phyloP scores from a whole-genome alignment of 2,329 filamentous ascomycete species.

The Colletotrichum lindemuthianum region DNA sequence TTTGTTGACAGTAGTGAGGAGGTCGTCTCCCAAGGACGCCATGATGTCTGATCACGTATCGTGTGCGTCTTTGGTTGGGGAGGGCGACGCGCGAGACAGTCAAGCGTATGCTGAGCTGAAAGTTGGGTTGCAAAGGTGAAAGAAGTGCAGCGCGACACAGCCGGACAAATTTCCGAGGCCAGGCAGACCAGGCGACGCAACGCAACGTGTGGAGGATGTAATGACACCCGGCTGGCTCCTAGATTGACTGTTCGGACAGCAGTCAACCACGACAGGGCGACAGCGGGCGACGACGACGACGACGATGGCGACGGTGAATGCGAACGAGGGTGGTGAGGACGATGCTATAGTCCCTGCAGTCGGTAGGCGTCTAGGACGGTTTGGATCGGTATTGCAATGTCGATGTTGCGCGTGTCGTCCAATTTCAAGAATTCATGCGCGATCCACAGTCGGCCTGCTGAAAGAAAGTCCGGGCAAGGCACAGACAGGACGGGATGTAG shows the following conservation, averaged over 20 bases:
- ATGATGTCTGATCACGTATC: slow-evolving; percentile 60
- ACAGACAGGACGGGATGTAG: slow-evolving; percentile 18
- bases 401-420: slow-evolving; percentile 28
- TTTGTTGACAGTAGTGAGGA: slow-evolving; percentile 96
- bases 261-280: slow-evolving; percentile 14
- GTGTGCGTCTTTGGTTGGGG: background rate
- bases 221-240: no score
- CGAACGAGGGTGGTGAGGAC: slow-evolving; percentile 4
- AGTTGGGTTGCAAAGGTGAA: background rate
- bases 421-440: slow-evolving; percentile 39
- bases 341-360: slow-evolving; percentile 5
- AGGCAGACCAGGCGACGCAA: slow-evolving; percentile 8
- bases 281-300: slow-evolving; percentile 9
- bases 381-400: slow-evolving; percentile 16
- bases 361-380: background rate
- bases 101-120: background rate
- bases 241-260: no score
- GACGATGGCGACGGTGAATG: background rate
- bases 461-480: slow-evolving; percentile 28
- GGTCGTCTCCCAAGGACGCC: slow-evolving; percentile 94
- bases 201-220: background rate
- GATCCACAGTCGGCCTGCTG: slow-evolving; percentile 28
- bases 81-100: background rate
- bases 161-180: background rate
- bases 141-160: background rate